Percentiles rank a stretch among this genome's conserved stretches.
Evolutionary conservation across 2,329 filamentous ascomycete genomes (phyloP).

Genomic region (Byssothecium circinans): DNA sequence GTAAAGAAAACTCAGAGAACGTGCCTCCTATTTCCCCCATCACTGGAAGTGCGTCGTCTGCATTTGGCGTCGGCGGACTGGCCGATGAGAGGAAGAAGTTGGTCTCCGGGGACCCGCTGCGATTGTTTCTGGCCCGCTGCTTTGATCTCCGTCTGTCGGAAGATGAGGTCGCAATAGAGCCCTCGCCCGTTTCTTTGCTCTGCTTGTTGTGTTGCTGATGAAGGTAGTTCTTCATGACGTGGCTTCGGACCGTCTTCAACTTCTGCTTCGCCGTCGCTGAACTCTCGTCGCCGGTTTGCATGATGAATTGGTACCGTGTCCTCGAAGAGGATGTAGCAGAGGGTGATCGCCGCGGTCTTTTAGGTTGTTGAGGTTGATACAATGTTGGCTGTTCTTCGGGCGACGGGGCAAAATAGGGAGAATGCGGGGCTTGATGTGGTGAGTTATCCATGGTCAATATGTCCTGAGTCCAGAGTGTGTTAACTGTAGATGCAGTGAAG

Average conservation of each 20-base stretch:
- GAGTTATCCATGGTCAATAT: neutral
- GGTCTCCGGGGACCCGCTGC: constrained; percentile 14
- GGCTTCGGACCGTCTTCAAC: constrained; percentile 26
- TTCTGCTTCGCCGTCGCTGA: constrained; percentile 17
- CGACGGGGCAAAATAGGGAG: neutral
- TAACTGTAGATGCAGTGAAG: neutral
- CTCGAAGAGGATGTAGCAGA: neutral
- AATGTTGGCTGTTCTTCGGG: neutral
- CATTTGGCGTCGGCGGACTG: neutral
- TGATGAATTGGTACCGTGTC: constrained; percentile 26
- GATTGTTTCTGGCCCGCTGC: constrained; percentile 12
- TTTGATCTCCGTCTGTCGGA: constrained; percentile 14
- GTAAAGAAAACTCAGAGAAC: constrained; percentile 6
- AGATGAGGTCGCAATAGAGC: constrained; percentile 1
- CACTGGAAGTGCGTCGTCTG: neutral
- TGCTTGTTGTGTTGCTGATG: constrained; percentile 14
- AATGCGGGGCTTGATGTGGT: neutral
- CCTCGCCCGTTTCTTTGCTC: neutral
- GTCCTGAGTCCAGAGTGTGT: neutral
- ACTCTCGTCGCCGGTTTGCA: constrained; percentile 20
- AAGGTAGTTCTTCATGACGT: constrained; percentile 29
- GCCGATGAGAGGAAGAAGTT: neutral
- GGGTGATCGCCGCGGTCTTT: neutral
- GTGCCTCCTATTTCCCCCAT: constrained; percentile 7
- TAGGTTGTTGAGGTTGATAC: neutral